Conservation (phyloP, 805 yeast genomes). For the Suhomyces faveliae region DNA sequence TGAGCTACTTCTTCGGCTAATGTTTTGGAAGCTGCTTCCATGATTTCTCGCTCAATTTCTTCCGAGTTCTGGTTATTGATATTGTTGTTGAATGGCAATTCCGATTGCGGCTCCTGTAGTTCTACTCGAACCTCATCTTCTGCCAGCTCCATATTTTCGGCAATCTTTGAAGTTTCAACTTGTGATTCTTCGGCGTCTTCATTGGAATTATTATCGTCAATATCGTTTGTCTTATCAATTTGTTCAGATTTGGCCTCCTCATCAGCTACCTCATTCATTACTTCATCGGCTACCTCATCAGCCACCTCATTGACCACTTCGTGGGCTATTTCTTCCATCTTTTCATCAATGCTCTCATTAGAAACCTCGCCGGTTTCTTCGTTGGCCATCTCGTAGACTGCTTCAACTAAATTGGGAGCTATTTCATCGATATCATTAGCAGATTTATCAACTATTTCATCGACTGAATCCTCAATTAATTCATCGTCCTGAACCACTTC, state of each 20-base stretch:
- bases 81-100: no score
- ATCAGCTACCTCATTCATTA: neutral
- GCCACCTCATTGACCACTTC: neutral
- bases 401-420: neutral
- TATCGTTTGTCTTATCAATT: neutral
- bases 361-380: neutral
- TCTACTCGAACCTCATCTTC: neutral
- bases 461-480: neutral
- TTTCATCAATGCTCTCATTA: neutral
- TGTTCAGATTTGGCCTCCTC: neutral
- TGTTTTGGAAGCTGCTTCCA: neutral
- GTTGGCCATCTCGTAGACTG: no score
- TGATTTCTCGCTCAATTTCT: neutral
- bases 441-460: neutral
- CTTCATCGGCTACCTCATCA: neutral
- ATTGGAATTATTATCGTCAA: no score
- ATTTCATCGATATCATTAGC: neutral
- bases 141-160: neutral
- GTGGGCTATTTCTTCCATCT: no score
- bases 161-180: no score
- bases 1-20: neutral
- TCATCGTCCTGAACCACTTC: no score
- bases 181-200: no score
- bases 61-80: no score
- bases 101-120: neutral